Conservation (phyloP, 805 yeast genomes). For the Ogataea populi-albae region DNA sequence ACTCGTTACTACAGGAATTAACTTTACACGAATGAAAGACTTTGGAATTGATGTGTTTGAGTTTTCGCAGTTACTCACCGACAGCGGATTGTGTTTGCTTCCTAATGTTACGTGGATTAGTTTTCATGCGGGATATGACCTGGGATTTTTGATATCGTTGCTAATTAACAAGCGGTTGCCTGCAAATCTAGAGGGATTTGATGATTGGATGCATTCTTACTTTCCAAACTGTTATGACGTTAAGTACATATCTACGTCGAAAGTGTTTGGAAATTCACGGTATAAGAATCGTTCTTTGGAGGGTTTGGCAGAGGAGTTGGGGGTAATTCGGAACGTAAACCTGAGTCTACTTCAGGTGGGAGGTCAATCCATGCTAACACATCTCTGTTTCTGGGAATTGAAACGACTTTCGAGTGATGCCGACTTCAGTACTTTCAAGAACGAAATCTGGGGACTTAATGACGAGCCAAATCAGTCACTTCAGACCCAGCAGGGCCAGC, state of each 20-base stretch:
- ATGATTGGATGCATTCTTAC: constrained; percentile 63
- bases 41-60: constrained; percentile 76
- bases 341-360: constrained; percentile 53
- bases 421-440: constrained; percentile 20
- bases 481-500: constrained; percentile 6
- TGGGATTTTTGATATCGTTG: constrained; percentile 81
- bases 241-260: constrained; percentile 46
- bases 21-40: constrained; percentile 68
- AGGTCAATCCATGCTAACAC: constrained; percentile 60
- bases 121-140: constrained; percentile 91
- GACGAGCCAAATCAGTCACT: constrained; percentile 16
- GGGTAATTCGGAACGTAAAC: constrained; percentile 57
- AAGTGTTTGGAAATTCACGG: constrained; percentile 19
- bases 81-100: constrained; percentile 80
- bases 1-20: constrained; percentile 77
- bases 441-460: constrained; percentile 32
- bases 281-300: constrained; percentile 46
- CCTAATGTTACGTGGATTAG: constrained; percentile 79
- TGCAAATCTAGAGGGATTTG: constrained; percentile 71
- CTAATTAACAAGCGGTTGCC: constrained; percentile 78
- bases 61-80: constrained; percentile 81
- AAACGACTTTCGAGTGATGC: constrained; percentile 25
- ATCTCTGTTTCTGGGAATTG: constrained; percentile 63
- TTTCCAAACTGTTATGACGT: constrained; percentile 86
- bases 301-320: constrained; percentile 65